Conservation (phyloP, 345 rosid genomes). For the Laguncularia racemosa region DNA sequence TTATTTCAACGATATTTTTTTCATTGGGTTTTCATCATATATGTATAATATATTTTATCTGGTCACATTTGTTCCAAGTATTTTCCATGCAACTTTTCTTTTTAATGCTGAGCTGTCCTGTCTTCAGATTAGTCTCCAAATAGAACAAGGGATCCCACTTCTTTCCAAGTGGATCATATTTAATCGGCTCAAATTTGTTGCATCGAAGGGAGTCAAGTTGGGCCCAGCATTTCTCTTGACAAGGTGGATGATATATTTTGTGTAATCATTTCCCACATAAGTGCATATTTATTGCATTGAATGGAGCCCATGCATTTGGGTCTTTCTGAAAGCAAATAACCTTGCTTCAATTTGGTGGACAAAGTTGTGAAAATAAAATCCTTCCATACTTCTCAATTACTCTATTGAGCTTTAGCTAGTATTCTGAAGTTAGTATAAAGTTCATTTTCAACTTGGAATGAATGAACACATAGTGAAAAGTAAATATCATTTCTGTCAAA, state of each 20-base stretch:
- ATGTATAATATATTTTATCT: background rate
- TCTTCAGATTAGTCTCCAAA: slow-evolving; percentile 74
- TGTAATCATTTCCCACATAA: slow-evolving; percentile 3
- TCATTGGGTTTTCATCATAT: background rate
- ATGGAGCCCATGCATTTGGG: background rate
- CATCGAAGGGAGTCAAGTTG: slow-evolving; percentile 76
- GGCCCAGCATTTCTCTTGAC: slow-evolving; percentile 86
- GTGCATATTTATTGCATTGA: slow-evolving; percentile 4
- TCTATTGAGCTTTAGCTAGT: no score
- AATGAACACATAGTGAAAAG: no score
- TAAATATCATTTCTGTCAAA: no score
- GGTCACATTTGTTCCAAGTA: no score
- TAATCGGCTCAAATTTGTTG: slow-evolving; percentile 80
- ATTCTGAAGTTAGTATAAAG: no score
- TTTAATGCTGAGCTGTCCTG: slow-evolving; percentile 10
- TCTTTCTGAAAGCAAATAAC: background rate
- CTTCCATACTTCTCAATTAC: no score
- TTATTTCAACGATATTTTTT: slow-evolving; percentile 2
- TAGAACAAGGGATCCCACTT: slow-evolving; percentile 94
- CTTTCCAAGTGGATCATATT: slow-evolving; percentile 87
- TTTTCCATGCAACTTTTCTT: background rate
- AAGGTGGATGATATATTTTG: slow-evolving; percentile 38
- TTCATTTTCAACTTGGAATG: no score
- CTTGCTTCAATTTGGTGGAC: no score
- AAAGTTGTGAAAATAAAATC: no score